These are phyloP conservation scores for Deuterostichococcus epilithicus DNA, from an alignment of 139 green algal species.

Conservation along the genomic window DNA sequence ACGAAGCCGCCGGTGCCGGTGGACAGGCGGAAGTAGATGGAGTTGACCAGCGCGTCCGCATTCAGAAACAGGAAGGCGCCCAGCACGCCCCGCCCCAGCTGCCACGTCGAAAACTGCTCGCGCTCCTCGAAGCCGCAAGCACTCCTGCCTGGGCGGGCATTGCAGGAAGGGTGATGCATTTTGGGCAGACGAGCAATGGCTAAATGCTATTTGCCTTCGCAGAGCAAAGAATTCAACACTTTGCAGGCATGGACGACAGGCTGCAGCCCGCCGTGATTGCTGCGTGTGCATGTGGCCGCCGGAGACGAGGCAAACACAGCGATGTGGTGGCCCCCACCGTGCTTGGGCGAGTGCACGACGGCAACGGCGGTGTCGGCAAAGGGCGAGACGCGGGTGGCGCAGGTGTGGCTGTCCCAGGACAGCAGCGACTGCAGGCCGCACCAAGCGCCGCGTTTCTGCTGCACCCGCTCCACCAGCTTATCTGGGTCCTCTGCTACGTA, in stretches of 20 bases:
- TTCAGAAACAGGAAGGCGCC: slow-evolving; percentile 21
- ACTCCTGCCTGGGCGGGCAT: not conserved
- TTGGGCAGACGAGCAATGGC: not conserved
- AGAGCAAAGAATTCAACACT: not conserved
- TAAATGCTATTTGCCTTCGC: not conserved
- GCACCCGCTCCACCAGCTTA: slow-evolving; percentile 10
- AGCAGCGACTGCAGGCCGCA: slow-evolving; percentile 30
- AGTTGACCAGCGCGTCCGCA: slow-evolving; percentile 13
- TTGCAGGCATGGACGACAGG: not conserved
- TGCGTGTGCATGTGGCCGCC: not conserved
- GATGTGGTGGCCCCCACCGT: not conserved
- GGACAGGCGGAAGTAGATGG: slow-evolving; percentile 31
- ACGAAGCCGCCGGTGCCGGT: slow-evolving; percentile 39
- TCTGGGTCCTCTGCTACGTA: slow-evolving; percentile 17
- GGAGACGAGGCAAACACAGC: not conserved
- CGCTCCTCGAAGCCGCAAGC: not conserved
- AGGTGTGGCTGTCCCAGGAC: slow-evolving; percentile 7
- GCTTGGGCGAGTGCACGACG: slow-evolving; percentile 4
- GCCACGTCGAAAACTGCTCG: slow-evolving; percentile 1
- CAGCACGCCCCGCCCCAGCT: not conserved
- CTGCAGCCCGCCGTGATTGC: not conserved
- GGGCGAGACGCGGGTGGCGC: slow-evolving; percentile 16
- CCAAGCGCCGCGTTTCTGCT: slow-evolving; percentile 23
- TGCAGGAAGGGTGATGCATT: not conserved
- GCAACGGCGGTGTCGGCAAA: slow-evolving; percentile 28